Evolutionary conservation across 352 stramenopile species (phyloP).

Genomic region (Phytophthora lateralis): DNA sequence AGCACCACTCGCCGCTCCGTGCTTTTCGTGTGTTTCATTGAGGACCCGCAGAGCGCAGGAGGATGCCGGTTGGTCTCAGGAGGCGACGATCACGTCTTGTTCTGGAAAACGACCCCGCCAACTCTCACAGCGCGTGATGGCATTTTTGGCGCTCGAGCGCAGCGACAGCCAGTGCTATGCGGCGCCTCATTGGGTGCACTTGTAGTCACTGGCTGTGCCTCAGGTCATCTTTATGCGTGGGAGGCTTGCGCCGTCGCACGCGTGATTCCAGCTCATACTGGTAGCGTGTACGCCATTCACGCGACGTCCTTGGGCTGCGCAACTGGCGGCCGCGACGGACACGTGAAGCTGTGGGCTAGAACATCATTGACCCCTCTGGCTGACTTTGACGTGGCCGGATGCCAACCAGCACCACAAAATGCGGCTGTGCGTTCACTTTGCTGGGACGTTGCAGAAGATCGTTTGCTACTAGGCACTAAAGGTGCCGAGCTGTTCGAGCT

Average conservation of each 20-base stretch:
- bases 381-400: constrained; percentile 65
- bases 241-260: constrained; percentile 60
- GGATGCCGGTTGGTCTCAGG: constrained; percentile 64
- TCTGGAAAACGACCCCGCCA: constrained; percentile 68
- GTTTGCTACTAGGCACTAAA: constrained; percentile 72
- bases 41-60: constrained; percentile 53
- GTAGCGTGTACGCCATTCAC: constrained; percentile 73
- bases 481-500: constrained; percentile 72
- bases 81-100: constrained; percentile 70
- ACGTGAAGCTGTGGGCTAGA: constrained; percentile 74
- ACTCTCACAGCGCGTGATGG: constrained; percentile 56
- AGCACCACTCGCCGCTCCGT: constrained; percentile 58
- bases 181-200: constrained; percentile 57
- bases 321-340: constrained; percentile 64
- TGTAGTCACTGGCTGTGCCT: constrained; percentile 63
- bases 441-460: constrained; percentile 75
- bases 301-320: constrained; percentile 57
- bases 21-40: constrained; percentile 67
- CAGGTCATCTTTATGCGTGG: constrained; percentile 78
- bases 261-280: constrained; percentile 69
- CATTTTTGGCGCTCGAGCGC: constrained; percentile 64
- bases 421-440: constrained; percentile 56
- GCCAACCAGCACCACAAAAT: constrained; percentile 55
- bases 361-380: constrained; percentile 49
- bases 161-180: constrained; percentile 65